Evolutionary conservation across 352 stramenopile genomes (phyloP), one percentile per base, ranked within the genome.

Genomic region (Phytophthora boehmeriae): DNA sequence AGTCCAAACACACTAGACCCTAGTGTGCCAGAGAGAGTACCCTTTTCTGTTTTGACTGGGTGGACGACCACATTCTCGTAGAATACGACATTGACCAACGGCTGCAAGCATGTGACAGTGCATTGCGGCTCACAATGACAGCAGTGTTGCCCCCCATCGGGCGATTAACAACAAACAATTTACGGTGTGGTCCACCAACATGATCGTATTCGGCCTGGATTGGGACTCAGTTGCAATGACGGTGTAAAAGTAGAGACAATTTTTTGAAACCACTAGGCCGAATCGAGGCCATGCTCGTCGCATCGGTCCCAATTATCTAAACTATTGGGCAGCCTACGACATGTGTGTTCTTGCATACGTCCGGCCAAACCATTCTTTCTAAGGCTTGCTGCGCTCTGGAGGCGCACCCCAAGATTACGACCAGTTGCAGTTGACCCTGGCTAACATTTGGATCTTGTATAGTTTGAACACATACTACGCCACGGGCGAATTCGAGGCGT

Each of bases 81-180:
- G 44, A 62, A 41, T 19, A 11, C 11, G 44, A 47, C 10, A 16
- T 23, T 19, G 20, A 8, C 8, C 9, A 22, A 4, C 30, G 54
- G 0, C 34, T 46, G 4, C 8, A 34, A 19, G 25, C 16, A 6
- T 43, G 54, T 23, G 14, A 32, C 9, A 41, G 5, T 27, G 44
- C 54, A 28, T 20, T 62, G 8, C 1, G 32, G 30, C 32, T 62
- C 6, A 8, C 41, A 1, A 46, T 47, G 42, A 47, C 17, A 2
- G 54, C 42, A 1, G 35, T 16, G n/a, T n/a, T n/a, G n/a, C n/a
- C n/a, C n/a, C n/a, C n/a, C 54, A 42, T 30, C 54, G 43, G 11
- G 43, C 54, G 1, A 48, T 62, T n/a, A 62, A 54, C 23, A 2
- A 44, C 4, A 56, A 63, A 14, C 49, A 63, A 19, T 51, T 65